Base-by-base conservation (phyloP, 1,139 yeast genomes). In the Taiozyma sp. region DNA sequence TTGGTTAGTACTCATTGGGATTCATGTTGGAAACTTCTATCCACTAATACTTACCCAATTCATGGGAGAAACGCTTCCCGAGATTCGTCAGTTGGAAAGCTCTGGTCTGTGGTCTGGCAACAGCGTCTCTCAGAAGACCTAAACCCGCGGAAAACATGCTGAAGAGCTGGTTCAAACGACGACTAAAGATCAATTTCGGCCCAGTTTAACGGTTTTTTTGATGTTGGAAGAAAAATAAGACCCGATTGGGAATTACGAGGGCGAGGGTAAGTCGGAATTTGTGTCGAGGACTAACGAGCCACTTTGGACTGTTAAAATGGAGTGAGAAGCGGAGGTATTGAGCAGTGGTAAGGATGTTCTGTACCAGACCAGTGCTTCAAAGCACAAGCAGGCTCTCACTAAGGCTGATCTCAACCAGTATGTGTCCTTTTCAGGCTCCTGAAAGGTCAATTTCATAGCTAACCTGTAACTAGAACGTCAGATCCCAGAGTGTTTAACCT, bases 51-150 rank as follows among this genome's bases (percentile, higher is more conserved):
- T 19, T 22, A 55, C 58, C 58, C 66, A 87, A 86, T 66, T 90
- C 96, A 69, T 91, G 97, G 62, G 84, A 84, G 64, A 76, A 79
- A 67, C 96, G 79, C 51, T 61, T 67, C 24, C 59, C 60, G 8
- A 53, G 43, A 45, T 43, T 43, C 53, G 43, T 10, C 51, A 40
- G 23, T 22, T 38, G 41, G 13, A 22, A 38, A 5, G 10, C 24
- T 5, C 10, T 38, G 4, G 41, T 38, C 45, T 52, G 58, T 28
- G 58, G 52, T 50, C 56, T 51, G 32, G 36, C 14, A 27, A 23
- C 41, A 8, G 46, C 14, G 8, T 36, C 27, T 29, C 28, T 45
- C 44, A 32, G 39, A 32, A 45, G 36, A 46, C 51, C 45, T 43
- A 48, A 24, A 49, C 53, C 54, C 22, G 48, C 44, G 12, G 54